Base-by-base conservation (phyloP, 2,329 filamentous ascomycete species). In the Aspergillus arachidicola region DNA sequence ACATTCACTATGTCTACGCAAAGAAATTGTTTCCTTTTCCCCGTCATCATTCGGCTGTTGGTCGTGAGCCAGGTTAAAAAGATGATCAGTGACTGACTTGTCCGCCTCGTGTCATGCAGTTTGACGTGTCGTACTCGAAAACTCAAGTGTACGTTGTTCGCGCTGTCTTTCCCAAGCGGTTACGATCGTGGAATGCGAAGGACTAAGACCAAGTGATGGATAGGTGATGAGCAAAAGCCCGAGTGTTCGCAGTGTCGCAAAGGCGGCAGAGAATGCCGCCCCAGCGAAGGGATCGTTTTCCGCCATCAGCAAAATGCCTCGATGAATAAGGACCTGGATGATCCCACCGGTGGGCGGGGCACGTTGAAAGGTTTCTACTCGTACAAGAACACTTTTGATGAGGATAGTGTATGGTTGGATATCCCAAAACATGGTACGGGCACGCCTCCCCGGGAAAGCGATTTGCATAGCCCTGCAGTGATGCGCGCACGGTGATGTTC, bases 281-380 rank as follows among this genome's bases (percentile, higher is more conserved):
- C 85, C 28, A 87, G 85, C 70, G 86, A 86, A 65, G 87, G 86
- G 58, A 84, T 90, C 68, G 85, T 89, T 51, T 90, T 89, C 70
- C 85, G 87, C 60, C 88, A 90, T 74, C 87, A 90, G 71, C 87
- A 90, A 76, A 90, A 90, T 82, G 87, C 87, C 34, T 89, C 86
- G 23, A 87, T 89, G 86, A 89, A 89, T 63, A 83, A 84, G 56
- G 71, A 74, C 43, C 77, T 78, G 16, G 79, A 80, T 51, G 79
- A 81, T 16, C 68, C 71, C 12, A 71, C 73, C 6, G 72, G 73
- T 62, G 75, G 72, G 16, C 75, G 76, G 50, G 82, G 80, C 41
- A 81, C 79, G 57, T 76, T 89, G 64, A 86, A 85, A 64, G 83
- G 85, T 21, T 89, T 89, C 73, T 89, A 89, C 72, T 86, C 86